Base-by-base conservation (phyloP, 306 rosid species). In the Styphnolobium japonicum region DNA sequence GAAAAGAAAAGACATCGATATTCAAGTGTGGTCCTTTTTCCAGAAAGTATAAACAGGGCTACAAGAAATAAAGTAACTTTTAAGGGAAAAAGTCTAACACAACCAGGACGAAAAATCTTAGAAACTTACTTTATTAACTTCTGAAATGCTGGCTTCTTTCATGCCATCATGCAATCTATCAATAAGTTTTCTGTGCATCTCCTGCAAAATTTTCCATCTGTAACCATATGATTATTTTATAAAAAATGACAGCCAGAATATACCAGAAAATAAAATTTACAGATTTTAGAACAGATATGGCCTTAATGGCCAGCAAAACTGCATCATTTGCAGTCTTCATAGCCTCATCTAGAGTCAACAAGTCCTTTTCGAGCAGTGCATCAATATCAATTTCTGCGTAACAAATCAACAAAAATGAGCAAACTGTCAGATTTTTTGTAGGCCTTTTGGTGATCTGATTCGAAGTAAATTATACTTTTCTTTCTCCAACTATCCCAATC, bases 291-390 rank as follows among this genome's bases (percentile, higher is more conserved):
- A 83, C 83, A 67, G 89, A 89, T 71, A 95, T 72, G 77, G 96
- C 91, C 88, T 90, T 84, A 76, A 89, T 81, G 60, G 98, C 97
- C 81, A 91, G 75, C 78, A 91, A 84, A 75, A 92, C 98, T 71
- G 96, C 98, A 87, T 86, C 89, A 85, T 95, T 95, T 53, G 98
- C 91, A 77, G 92, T 91, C 86, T 85, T 95, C 84, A 95, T 84
- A 78, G 98, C 98, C 86, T 95, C 98, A 60, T 95, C 98, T 63
- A 95, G 89, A 79, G 98, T 95, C 77, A 92, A 88, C 86, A 95
- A 79, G 87, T 95, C 98, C 83, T 89, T 95, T 84, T 89, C 80
- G 10, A 95, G 94, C 83, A 92, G 90, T 79, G 86, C 85, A 78
- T 95, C 90, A 10, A 90, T 79, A 85, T 92, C 97, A 77, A 95